Conservation (phyloP, 768 basidiomycete genomes). For the Mycena filopes region DNA sequence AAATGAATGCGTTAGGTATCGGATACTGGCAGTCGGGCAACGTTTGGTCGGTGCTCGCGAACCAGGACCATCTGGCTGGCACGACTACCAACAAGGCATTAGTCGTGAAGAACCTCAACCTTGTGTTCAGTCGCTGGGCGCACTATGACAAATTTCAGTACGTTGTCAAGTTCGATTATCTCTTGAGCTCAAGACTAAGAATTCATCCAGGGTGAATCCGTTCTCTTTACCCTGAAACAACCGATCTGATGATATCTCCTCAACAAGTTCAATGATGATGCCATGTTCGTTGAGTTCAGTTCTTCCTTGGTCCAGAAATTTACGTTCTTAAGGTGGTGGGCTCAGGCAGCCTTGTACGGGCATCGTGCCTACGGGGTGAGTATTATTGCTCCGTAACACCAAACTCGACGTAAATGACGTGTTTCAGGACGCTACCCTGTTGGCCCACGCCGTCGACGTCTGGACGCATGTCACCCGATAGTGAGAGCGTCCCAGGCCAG, state of each 20-base stretch:
- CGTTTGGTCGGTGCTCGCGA: slow-evolving; percentile 61
- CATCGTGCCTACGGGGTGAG: slow-evolving; percentile 55
- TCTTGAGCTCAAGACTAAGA: background rate
- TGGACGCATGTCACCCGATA: slow-evolving; percentile 61
- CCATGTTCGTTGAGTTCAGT: slow-evolving; percentile 45
- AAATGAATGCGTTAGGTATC: slow-evolving; percentile 46
- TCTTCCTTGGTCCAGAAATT: background rate
- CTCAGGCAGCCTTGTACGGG: slow-evolving; percentile 59
- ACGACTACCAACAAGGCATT: slow-evolving; percentile 48
- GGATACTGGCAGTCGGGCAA: slow-evolving; percentile 66
- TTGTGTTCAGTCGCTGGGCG: slow-evolving; percentile 48
- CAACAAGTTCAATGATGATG: slow-evolving; percentile 58
- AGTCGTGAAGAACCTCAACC: slow-evolving; percentile 54
- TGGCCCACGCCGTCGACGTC: slow-evolving; percentile 56
- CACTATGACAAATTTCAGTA: slow-evolving; percentile 58
- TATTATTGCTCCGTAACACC: background rate
- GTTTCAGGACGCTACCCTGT: slow-evolving; percentile 46
- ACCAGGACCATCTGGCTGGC: slow-evolving; percentile 53
- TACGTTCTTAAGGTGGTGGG: slow-evolving; percentile 58
- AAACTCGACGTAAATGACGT: background rate
- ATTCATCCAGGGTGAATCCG: slow-evolving; percentile 25
- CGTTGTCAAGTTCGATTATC: slow-evolving; percentile 26
- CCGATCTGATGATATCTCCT: background rate
- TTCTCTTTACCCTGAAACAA: background rate
- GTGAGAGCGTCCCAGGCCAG: slow-evolving; percentile 47